A percentile compares a stretch with the other conserved stretches of the same genome.
Evolutionary conservation across 352 stramenopile species (phyloP).

Genomic region (Phytopythium oedochilum): DNA sequence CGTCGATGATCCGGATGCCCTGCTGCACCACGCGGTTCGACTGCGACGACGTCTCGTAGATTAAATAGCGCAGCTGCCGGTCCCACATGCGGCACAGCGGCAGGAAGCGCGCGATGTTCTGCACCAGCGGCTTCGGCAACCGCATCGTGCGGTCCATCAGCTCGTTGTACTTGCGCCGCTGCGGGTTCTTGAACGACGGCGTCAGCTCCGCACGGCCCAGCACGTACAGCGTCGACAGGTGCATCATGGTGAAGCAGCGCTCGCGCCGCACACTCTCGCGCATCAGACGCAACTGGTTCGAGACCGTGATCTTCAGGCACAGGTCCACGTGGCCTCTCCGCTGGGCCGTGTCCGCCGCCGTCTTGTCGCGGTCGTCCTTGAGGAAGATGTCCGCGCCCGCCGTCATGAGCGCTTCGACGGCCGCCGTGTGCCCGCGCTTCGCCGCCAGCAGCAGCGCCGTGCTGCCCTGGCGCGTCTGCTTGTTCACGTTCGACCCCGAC

Average conservation of each 20-base stretch:
- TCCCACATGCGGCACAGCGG: constrained; percentile 77
- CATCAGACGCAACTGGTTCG: constrained; percentile 84
- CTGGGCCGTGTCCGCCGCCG: constrained; percentile 74
- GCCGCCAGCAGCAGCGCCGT: constrained; percentile 80
- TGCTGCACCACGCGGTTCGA: constrained; percentile 77
- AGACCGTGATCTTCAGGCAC: constrained; percentile 82
- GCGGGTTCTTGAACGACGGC: constrained; percentile 31
- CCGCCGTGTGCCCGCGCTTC: constrained; percentile 74
- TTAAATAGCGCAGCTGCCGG: constrained; percentile 73
- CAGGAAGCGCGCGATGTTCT: constrained; percentile 74
- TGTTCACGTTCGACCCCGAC: constrained; percentile 83
- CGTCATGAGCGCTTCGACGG: constrained; percentile 75
- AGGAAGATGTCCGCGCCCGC: constrained; percentile 83
- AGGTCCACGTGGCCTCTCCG: constrained; percentile 77
- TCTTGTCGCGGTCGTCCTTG: constrained; percentile 87
- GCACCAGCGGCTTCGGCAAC: constrained; percentile 71
- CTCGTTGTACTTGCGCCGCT: constrained; percentile 39
- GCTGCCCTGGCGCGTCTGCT: constrained; percentile 82
- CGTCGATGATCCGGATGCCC: constrained; percentile 76
- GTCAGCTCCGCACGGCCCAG: constrained; percentile 40
- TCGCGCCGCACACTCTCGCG: constrained; percentile 62
- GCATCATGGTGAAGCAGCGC: constrained; percentile 67
- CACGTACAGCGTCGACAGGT: constrained; percentile 68
- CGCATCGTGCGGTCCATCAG: constrained; percentile 67
- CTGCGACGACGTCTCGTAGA: constrained; percentile 64